Evolutionary conservation across 139 green algal species (phyloP).

Genomic region (Chlamydomonas urium): DNA sequence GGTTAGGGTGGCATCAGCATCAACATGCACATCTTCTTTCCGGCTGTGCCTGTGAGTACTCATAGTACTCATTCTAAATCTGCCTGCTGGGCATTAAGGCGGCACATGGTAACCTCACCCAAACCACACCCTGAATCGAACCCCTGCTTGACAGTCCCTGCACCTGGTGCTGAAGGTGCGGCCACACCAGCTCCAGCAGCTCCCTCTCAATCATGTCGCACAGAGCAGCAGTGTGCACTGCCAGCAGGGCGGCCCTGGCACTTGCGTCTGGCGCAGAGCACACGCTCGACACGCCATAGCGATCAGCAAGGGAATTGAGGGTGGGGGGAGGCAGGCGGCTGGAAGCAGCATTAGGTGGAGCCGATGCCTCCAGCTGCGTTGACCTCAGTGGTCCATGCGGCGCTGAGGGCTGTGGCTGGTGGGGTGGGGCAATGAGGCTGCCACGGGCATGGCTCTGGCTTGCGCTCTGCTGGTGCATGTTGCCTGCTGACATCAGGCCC

Average conservation of each 20-base stretch:
- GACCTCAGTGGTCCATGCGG: background rate
- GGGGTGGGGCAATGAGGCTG: background rate
- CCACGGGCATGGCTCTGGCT: background rate
- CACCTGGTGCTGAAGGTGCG: slow-evolving; percentile 9
- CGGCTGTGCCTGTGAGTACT: no score
- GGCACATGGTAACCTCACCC: no score
- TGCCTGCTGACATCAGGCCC: slow-evolving; percentile 1
- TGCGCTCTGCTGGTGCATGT: slow-evolving; percentile 4
- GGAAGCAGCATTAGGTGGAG: background rate
- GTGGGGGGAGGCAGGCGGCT: no score
- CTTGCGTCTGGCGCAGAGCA: background rate
- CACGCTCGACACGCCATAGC: background rate
- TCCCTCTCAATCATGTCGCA: slow-evolving; percentile 18
- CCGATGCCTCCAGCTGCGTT: background rate
- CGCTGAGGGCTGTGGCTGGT: background rate
- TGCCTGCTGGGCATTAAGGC: no score
- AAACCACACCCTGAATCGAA: no score
- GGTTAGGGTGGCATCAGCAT: no score
- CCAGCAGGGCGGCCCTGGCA: background rate
- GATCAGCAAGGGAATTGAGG: no score
- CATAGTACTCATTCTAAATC: no score
- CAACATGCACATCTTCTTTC: no score
- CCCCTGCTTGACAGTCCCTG: no score
- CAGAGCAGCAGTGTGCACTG: slow-evolving; percentile 7
- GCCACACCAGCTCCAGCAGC: slow-evolving; percentile 15